A percentile compares a stretch with the other conserved stretches of the same genome.
Evolutionary conservation across 345 rosid species (phyloP).

Genomic region (Lepidium didymum): DNA sequence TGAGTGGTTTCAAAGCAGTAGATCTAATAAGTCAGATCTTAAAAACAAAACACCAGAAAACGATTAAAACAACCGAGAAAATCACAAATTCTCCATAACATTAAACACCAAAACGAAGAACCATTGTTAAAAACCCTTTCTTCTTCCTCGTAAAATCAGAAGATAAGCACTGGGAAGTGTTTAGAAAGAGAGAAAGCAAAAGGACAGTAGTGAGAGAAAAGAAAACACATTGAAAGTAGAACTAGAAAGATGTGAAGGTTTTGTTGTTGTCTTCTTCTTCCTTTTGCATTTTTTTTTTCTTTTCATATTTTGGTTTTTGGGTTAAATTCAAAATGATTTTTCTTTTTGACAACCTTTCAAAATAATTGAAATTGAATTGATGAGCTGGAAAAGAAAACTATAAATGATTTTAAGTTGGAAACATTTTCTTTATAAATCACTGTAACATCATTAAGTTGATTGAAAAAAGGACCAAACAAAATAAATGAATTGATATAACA

Average conservation of each 20-base stretch:
- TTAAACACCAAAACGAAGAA: neutral
- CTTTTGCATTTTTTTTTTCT: neutral
- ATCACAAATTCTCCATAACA: neutral
- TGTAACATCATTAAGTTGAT: neutral
- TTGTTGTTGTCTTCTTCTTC: slow-evolving; percentile 14
- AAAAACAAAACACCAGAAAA: neutral
- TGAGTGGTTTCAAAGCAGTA: slow-evolving; percentile 1
- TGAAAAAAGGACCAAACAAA: neutral
- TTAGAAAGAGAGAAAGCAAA: neutral
- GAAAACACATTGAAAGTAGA: neutral
- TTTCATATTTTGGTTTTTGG: neutral
- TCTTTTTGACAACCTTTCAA: neutral
- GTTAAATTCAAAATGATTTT: no score
- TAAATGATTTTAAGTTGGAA: neutral
- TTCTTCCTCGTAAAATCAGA: slow-evolving; percentile 9
- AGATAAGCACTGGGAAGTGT: slow-evolving; percentile 4
- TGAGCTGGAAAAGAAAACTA: neutral
- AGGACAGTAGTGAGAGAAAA: neutral
- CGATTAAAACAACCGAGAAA: neutral
- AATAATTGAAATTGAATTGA: neutral
- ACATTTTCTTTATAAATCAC: neutral
- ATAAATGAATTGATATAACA: no score
- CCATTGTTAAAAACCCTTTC: neutral
- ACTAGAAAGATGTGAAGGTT: neutral
- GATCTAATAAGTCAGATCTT: slow-evolving; percentile 17